Evolutionary conservation across 2,329 filamentous ascomycete species (phyloP).

Genomic region (Aspergillus thermomutatus): DNA sequence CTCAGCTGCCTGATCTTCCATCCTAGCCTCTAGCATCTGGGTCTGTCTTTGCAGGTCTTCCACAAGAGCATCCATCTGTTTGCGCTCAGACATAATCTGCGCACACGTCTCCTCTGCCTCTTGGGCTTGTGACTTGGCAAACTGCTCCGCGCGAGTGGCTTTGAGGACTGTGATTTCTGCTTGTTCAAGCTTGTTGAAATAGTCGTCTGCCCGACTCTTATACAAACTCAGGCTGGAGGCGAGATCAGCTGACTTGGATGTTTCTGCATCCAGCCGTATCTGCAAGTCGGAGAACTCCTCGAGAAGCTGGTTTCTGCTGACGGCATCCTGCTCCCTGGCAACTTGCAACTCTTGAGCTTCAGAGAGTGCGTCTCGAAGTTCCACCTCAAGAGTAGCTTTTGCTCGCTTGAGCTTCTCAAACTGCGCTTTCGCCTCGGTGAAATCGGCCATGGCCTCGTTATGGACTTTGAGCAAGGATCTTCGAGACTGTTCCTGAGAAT

Average conservation of each 20-base stretch:
- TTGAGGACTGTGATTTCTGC: conserved; percentile 95
- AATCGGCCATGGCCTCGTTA: conserved; percentile 78
- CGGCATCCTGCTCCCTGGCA: conserved; percentile 79
- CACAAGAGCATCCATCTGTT: conserved; percentile 81
- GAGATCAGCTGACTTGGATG: conserved; percentile 79
- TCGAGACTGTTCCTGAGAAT: conserved; percentile 86
- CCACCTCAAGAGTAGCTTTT: conserved; percentile 75
- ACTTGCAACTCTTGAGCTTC: conserved; percentile 77
- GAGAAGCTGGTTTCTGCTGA: conserved; percentile 82
- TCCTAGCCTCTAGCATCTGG: conserved; percentile 82
- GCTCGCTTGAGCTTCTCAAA: conserved; percentile 84
- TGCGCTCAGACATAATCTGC: conserved; percentile 84
- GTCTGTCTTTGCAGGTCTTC: conserved; percentile 89
- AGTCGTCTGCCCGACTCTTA: conserved; percentile 89
- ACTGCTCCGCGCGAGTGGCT: conserved; percentile 85
- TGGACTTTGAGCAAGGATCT: conserved; percentile 78
- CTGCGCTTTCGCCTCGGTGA: conserved; percentile 80
- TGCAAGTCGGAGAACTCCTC: conserved; percentile 93
- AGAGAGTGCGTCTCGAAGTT: conserved; percentile 77
- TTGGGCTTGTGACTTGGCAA: conserved; percentile 82
- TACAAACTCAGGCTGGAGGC: conserved; percentile 81
- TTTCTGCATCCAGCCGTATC: conserved; percentile 85
- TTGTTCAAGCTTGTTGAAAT: conserved; percentile 95
- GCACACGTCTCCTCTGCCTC: conserved; percentile 91
- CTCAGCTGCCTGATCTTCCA: conserved; percentile 89